Evolutionary conservation across 768 basidiomycete species (phyloP), one percentile per base, ranked within the genome.

Genomic region (Mycena rosella): DNA sequence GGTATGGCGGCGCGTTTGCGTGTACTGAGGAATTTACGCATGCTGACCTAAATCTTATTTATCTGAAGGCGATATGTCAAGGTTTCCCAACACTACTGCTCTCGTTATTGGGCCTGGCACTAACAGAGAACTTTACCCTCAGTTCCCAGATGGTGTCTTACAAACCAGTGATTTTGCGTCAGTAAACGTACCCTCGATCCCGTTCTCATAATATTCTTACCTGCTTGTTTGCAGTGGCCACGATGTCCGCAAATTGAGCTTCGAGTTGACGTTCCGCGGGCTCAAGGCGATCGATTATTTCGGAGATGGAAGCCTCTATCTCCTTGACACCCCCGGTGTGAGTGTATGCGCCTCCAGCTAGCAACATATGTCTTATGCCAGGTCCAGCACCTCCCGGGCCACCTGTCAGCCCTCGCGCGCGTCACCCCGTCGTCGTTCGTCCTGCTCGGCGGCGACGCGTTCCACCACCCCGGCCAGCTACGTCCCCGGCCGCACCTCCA

Each of bases 331-430:
- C 10, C 63, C 70, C 32, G 70, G 70, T 42, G 69, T 67, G 42
- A 51, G 62, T 52, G 9, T 14, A 5, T 54, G 13, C 14, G 18
- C 42, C 29, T 14, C 10, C 5, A n/a, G 27, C 15, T n/a, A 15
- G n/a, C n/a, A 24, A 34, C 18, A 11, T 11, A 11, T 45, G 5
- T 49, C 38, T 40, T 17, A 42, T n/a, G 8, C 13, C 47, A 26
- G n/a, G n/a, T 24, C 17, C n/a, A 72, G 70, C 70, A 68, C 42
- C 52, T 64, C 32, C 32, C 59, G 3, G 70, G 70, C 3, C 70
- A 72, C 40, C 14, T 72, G n/a, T 57, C 47, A 5, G 67, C 42
- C 42, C 59, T 72, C 8, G 70, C 63, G n/a, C 67, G 70, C 15
- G 63, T 65, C 27, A 68, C 67, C 14, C 53, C 62, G 1, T 61